phyloP scores from a whole-genome alignment of 805 yeast genomes.

The Saccharomyces kudriavzevii region DNA sequence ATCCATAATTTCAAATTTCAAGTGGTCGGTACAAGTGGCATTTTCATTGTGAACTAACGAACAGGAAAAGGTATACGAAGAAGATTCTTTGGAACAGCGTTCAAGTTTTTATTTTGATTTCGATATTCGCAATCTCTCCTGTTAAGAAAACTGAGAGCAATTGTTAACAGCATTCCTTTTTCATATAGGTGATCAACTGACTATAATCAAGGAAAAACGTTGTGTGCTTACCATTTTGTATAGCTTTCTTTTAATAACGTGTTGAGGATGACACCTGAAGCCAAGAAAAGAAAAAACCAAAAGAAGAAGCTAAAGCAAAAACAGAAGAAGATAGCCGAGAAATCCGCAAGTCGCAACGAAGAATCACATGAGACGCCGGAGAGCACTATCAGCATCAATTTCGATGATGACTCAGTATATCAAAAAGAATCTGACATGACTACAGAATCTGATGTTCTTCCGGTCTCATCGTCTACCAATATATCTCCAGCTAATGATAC shows the following conservation, averaged over 20 bases:
- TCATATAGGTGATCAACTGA: not conserved
- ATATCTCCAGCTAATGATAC: not conserved
- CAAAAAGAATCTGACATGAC: not conserved
- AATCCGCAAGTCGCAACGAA: not conserved
- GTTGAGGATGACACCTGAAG: constrained; percentile 25
- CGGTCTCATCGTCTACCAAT: not conserved
- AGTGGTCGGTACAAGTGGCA: not conserved
- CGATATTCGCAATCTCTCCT: not conserved
- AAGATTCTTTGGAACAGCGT: not conserved
- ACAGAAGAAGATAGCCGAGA: constrained; percentile 23
- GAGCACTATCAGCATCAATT: not conserved
- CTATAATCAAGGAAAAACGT: not conserved
- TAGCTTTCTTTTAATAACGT: not conserved
- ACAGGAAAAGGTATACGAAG: not conserved
- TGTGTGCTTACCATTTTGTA: constrained; percentile 1
- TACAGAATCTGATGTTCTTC: not conserved
- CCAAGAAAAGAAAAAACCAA: constrained; percentile 29
- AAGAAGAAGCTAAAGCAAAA: constrained; percentile 30
- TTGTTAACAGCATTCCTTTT: not conserved
- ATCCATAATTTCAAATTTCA: not conserved
- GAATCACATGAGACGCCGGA: not conserved
- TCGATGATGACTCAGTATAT: not conserved
- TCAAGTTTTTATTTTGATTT: not conserved
- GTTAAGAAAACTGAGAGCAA: not conserved
- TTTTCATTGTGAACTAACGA: not conserved